Base-by-base conservation (phyloP, 2,329 filamentous ascomycete species). In the Mycocentrospora acerina region DNA sequence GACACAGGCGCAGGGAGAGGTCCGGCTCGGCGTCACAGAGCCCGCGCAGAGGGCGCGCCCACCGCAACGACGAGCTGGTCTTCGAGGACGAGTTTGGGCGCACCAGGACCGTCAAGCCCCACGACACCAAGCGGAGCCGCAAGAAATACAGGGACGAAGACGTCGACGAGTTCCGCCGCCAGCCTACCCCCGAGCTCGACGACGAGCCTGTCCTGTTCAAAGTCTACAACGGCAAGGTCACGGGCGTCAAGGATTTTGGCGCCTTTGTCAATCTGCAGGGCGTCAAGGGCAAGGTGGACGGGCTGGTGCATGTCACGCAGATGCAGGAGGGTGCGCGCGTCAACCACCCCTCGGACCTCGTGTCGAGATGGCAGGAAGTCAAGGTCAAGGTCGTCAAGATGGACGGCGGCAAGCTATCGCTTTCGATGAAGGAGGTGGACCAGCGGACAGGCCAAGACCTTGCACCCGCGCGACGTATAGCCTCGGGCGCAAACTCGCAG, bases 381-480 rank as follows among this genome's bases (percentile, higher is more conserved):
- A 95, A 93, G 66, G 88, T 97, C 55, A 98, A 98, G 66, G 85
- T 98, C 16, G 76, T 86, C 57, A 95, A 87, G 60, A 83, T 95
- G 36, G 87, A 97, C 59, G 85, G 86, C 4, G 81, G 76, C 36
- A 80, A 88, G 18, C 84, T 97, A 56, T 90, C 90, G 0, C 71
- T 98, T 5, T 95, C 90, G 0, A 96, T 98, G 90, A 95, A 95
- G 61, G 91, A 96, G 46, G 90, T 96, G 12, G 91, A 98, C 55
- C 93, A 98, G 65, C 78, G 81, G 19, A 90, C 87, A 3, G 93
- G 93, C 5, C 79, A 82, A 59, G 93, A 98, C 59, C 71, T 95
- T 26, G 81, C 85, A 19, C 89, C 90, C 1, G 83, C 90, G 48
- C 79, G 80, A 42, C 78, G 86, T 31, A 80, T 97, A 58, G 83